Evolutionary conservation across 805 yeast species (phyloP), one percentile per base, ranked within the genome.

Genomic region (Jamesozyma spencerorum): DNA sequence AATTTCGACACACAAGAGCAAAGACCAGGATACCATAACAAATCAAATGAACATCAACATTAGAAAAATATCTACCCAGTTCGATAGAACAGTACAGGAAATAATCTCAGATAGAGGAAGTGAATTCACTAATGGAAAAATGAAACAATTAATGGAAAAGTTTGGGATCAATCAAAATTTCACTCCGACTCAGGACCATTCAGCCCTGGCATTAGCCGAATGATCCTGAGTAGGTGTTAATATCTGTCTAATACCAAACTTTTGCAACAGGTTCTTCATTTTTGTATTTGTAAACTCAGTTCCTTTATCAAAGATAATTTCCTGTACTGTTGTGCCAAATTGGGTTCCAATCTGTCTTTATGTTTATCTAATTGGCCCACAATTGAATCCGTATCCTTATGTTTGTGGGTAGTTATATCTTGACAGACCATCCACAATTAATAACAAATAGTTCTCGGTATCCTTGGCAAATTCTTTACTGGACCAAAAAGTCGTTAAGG

Each of bases 391-490:
- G 28, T 5, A 6, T 27, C 37, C 19, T 39, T 44, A 7, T n/a
- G 3, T 11, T 13, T 17, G 17, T 41, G 45, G 1, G 39, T 32
- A 2, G 34, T 29, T 5, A 30, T 31, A 40, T n/a, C 46, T 19
- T 19, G 44, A 39, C 2, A 42, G 37, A 33, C 26, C 42, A 36
- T 42, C 48, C 11, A 45, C 42, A 40, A 42, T 45, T 8, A 44
- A 2, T 15, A 44, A 13, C 33, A 44, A 19, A 27, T 33, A 44
- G 14, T 28, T 34, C 10, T 27, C 34, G 4, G 26, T 12, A 4
- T 13, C 20, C 7, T 13, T 14, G 31, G 31, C 26, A 31, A 5
- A 3, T 28, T 31, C 5, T 12, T 13, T 8, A 40, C 24, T 20
- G 42, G 47, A 2, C 47, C 47, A 37, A 38, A 29, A n/a, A n/a